Percentiles rank a stretch among this genome's conserved stretches.
Evolutionary conservation across 1,139 yeast genomes (phyloP).

Genomic region (Pichia kudriavzevii): DNA sequence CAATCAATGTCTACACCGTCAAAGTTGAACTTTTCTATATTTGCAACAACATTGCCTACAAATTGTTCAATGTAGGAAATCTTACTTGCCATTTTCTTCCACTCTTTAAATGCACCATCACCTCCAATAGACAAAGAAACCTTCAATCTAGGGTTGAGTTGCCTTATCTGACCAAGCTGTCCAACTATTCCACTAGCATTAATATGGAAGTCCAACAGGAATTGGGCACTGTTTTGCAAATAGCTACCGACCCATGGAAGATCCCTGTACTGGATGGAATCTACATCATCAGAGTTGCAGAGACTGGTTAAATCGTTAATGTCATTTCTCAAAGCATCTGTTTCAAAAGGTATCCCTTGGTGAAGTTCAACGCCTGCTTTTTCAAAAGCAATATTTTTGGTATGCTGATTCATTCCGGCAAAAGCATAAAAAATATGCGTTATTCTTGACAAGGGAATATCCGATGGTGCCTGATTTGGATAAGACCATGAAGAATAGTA

Average conservation of each 20-base stretch:
- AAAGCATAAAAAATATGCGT: constrained; percentile 79
- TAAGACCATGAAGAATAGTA: constrained; percentile 68
- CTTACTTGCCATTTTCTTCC: constrained; percentile 40
- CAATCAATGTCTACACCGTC: constrained; percentile 94
- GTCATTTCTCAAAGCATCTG: constrained; percentile 8
- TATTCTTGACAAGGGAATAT: constrained; percentile 48
- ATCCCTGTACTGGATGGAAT: constrained; percentile 1
- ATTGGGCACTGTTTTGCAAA: not conserved
- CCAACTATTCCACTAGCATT: constrained; percentile 34
- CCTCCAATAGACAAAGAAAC: constrained; percentile 82
- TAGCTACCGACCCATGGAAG: constrained; percentile 7
- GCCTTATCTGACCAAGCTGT: constrained; percentile 47
- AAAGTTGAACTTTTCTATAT: constrained; percentile 51
- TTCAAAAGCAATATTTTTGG: constrained; percentile 34
- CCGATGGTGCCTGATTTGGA: constrained; percentile 60
- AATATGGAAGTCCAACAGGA: too few relatives aligned
- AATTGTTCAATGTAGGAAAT: constrained; percentile 37
- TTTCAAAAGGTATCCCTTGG: constrained; percentile 7
- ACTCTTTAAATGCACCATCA: constrained; percentile 57
- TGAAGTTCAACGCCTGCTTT: constrained; percentile 13
- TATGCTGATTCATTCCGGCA: constrained; percentile 44
- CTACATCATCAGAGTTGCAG: constrained; percentile 1
- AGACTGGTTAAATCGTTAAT: constrained; percentile 1
- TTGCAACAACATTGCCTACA: constrained; percentile 40
- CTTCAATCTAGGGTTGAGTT: constrained; percentile 42